A percentile compares a stretch with the other conserved stretches of the same genome.
Conservation (phyloP, 768 basidiomycete genomes). For the Hericium alpestre region DNA sequence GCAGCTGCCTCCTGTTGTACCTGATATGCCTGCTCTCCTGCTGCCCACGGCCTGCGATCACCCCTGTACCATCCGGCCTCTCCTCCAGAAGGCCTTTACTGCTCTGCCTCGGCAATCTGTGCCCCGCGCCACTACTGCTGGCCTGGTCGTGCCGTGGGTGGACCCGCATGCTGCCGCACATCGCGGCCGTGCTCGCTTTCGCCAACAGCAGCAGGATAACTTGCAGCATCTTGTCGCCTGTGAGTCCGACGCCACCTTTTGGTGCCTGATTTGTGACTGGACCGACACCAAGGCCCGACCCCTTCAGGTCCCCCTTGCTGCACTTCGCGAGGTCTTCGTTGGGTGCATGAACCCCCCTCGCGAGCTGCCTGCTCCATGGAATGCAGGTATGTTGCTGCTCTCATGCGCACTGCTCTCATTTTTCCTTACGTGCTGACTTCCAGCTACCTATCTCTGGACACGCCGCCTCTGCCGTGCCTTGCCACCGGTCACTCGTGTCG, state of each 20-base stretch:
- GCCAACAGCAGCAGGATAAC: neutral
- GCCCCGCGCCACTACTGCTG: neutral
- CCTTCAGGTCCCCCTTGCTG: neutral
- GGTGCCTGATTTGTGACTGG: neutral
- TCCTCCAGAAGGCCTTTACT: neutral
- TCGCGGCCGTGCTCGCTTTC: neutral
- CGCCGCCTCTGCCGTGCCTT: neutral
- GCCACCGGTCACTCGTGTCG: too few species aligned
- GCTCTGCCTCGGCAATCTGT: neutral
- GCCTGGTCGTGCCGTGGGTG: neutral
- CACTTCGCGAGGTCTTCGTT: neutral
- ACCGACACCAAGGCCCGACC: neutral
- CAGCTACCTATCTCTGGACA: neutral
- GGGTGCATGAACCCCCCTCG: conserved; percentile 45
- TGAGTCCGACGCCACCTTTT: neutral
- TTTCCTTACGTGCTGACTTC: too few species aligned
- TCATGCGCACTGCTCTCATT: neutral
- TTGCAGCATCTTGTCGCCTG: neutral
- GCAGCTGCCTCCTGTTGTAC: too few species aligned
- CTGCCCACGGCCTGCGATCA: neutral
- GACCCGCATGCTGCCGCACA: neutral
- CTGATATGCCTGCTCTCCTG: neutral
- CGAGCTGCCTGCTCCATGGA: neutral
- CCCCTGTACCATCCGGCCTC: neutral
- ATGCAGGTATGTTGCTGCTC: neutral